Conservation (phyloP, 805 yeast species). For the Ascoidea rubescens region DNA sequence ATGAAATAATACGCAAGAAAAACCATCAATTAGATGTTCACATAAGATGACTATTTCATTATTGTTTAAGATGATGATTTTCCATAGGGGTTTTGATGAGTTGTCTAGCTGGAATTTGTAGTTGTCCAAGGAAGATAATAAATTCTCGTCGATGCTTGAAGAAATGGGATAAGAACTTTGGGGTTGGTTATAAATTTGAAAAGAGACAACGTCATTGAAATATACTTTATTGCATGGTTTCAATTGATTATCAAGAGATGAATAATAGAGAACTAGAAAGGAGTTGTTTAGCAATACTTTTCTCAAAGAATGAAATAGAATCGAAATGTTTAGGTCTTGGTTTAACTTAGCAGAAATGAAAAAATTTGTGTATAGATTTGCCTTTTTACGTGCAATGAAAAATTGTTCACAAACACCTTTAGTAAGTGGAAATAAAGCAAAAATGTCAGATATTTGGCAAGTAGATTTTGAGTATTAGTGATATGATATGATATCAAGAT, state of each 20-base stretch:
- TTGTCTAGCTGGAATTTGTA: too few relatives aligned
- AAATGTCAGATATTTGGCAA: too few relatives aligned
- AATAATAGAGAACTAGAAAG: neutral
- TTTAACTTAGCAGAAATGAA: neutral
- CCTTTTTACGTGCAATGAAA: neutral
- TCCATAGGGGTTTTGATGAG: neutral
- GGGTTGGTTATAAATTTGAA: too few relatives aligned
- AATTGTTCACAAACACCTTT: neutral
- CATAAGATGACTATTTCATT: neutral
- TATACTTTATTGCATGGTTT: neutral
- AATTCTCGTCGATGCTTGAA: too few relatives aligned
- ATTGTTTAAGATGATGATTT: too few relatives aligned
- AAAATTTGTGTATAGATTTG: neutral
- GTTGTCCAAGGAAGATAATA: neutral
- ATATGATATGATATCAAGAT: too few relatives aligned
- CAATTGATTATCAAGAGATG: neutral
- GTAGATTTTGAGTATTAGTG: too few relatives aligned
- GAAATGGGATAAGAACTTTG: too few relatives aligned
- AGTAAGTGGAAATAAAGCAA: too few relatives aligned
- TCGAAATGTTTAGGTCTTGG: too few relatives aligned
- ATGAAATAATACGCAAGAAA: neutral
- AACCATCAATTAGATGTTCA: neutral
- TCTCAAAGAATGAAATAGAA: neutral
- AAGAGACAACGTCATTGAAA: neutral
- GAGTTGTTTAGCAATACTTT: neutral